Evolutionary conservation across 2,329 filamentous ascomycete species (phyloP), one percentile per base, ranked within the genome.

Genomic region (Fusarium aywerte): DNA sequence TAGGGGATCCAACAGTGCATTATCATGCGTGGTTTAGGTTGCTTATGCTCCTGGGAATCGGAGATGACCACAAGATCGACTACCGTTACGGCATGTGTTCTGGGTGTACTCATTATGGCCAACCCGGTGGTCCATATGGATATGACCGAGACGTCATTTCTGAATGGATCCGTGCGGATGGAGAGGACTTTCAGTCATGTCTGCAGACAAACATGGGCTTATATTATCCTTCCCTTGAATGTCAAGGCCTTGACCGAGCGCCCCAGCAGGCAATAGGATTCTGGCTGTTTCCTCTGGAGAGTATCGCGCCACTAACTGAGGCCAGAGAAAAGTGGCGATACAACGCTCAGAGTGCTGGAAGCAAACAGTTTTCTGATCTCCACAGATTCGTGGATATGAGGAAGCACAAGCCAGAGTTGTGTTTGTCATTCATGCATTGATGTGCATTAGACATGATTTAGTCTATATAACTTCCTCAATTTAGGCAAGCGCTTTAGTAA

Each of bases 241-340:
- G 10, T 1, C 48, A 38, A 29, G 18, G 18, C 8, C 8, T 43
- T 3, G 31, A 36, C 12, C 7, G 16, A 3, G 12, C 25, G 0
- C 55, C 40, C 21, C 42, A 1, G 11, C 42, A 38, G 5, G 56
- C 36, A 16, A 0, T 48, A 5, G 59, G 56, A 5, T 61, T 61
- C 16, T 62, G 59, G 56, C 4, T 61, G 1, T 62, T 62, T 20
- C 43, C 42, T 1, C 18, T 79, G 16, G 74, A 73, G 32, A 77
- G 75, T 32, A 72, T 79, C 7, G 71, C 65, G 0, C 73, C 74
- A 59, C 63, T 78, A 11, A 68, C 75, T 6, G 71, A 48, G n/a
- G n/a, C n/a, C n/a, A n/a, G n/a, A n/a, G n/a, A n/a, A n/a, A n/a
- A n/a, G n/a, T n/a, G n/a, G n/a, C n/a, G n/a, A n/a, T n/a, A n/a